These are phyloP conservation scores for Penicillium daleae DNA, from an alignment of 495 filamentous ascomycete genomes.

Conservation along the genomic window DNA sequence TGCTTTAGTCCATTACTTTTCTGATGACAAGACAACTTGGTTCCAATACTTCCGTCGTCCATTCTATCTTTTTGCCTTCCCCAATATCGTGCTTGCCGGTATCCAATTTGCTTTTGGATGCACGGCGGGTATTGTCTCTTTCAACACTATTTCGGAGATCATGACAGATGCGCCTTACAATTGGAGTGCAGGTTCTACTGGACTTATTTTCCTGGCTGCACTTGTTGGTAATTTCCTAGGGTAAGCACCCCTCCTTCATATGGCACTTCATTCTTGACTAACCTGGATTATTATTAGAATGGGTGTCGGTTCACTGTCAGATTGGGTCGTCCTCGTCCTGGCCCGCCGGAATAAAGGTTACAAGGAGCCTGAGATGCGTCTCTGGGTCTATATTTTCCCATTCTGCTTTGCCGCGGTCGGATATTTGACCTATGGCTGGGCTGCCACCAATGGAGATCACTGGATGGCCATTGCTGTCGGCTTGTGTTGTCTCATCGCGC, in stretches of 20 bases:
- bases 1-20: conserved; percentile 28
- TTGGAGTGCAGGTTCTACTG: conserved; percentile 34
- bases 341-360: conserved; percentile 39
- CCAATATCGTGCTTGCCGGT: conserved; percentile 38
- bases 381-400: conserved; percentile 33
- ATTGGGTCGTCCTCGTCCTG: conserved; percentile 34
- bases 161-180: conserved; percentile 40
- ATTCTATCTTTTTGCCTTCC: conserved; percentile 41
- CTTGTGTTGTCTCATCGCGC: conserved; percentile 41
- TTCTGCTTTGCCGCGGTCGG: conserved; percentile 36
- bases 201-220: conserved; percentile 34
- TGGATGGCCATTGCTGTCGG: conserved; percentile 42
- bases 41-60: conserved; percentile 41
- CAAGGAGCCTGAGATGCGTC: conserved; percentile 42
- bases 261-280: too few species aligned
- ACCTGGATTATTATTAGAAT: conserved; percentile 25
- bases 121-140: conserved; percentile 39
- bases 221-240: conserved; percentile 37
- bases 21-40: conserved; percentile 37
- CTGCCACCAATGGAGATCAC: conserved; percentile 32
- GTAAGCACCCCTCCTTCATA: too few species aligned
- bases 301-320: conserved; percentile 35
- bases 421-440: conserved; percentile 41
- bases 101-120: conserved; percentile 40
- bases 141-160: conserved; percentile 42